Conservation (phyloP, 768 basidiomycete species). For the Russula brevipes region DNA sequence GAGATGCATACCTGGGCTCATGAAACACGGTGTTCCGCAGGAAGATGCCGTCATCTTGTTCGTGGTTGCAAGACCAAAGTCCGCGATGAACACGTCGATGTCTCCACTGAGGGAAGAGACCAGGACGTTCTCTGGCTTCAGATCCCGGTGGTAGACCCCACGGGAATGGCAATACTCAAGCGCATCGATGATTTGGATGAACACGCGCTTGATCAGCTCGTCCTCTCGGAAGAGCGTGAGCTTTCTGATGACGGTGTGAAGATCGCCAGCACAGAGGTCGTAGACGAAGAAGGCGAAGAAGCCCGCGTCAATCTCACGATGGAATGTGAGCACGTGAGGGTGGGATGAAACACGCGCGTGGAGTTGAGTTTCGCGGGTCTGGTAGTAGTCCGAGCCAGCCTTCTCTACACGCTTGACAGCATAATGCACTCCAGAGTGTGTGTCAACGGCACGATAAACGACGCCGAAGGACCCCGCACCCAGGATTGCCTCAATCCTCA, state of each 20-base stretch:
- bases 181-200: conserved; percentile 15
- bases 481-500: conserved; percentile 79
- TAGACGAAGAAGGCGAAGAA: conserved; percentile 43
- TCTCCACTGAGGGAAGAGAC: not conserved
- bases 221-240: conserved; percentile 9
- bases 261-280: conserved; percentile 15
- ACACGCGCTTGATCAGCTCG: conserved; percentile 10
- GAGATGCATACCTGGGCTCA: conserved; percentile 8
- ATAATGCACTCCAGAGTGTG: conserved; percentile 37
- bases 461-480: conserved; percentile 95
- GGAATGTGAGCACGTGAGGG: conserved; percentile 77
- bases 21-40: conserved; percentile 6
- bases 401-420: conserved; percentile 88
- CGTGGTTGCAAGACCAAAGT: conserved; percentile 16
- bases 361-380: conserved; percentile 63
- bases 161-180: conserved; percentile 13
- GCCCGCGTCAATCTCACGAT: conserved; percentile 78
- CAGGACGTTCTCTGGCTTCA: not conserved
- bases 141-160: conserved; percentile 10
- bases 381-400: conserved; percentile 26
- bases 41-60: conserved; percentile 1
- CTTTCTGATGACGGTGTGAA: conserved; percentile 3
- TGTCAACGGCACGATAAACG: conserved; percentile 81
- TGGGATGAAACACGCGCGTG: conserved; percentile 70
- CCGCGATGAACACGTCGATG: conserved; percentile 4